Evolutionary conservation across 2,329 filamentous ascomycete genomes (phyloP).

Genomic region (Lachnellula willkommii): DNA sequence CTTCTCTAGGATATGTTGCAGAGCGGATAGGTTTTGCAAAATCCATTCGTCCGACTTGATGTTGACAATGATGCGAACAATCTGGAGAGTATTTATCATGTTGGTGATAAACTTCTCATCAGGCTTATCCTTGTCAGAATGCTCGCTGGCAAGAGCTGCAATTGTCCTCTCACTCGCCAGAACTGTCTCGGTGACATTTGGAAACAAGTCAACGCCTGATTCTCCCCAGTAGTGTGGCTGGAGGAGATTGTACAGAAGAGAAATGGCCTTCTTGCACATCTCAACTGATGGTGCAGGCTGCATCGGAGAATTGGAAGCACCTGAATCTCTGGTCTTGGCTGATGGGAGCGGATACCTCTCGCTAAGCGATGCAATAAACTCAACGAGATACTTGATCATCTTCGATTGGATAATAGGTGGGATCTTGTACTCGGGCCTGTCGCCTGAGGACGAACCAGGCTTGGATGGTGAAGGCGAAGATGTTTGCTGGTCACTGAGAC

Average conservation of each 20-base stretch:
- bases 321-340: constrained; percentile 56
- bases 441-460: constrained; percentile 36
- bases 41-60: constrained; percentile 90
- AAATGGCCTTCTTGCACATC: constrained; percentile 78
- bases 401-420: constrained; percentile 63
- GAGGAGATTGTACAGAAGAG: constrained; percentile 75
- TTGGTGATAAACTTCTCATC: constrained; percentile 79
- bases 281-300: constrained; percentile 59
- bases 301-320: constrained; percentile 39
- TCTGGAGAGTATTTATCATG: constrained; percentile 90
- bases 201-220: constrained; percentile 84
- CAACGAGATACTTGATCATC: constrained; percentile 90
- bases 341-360: constrained; percentile 79
- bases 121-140: constrained; percentile 62
- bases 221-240: constrained; percentile 89
- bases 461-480: constrained; percentile 51
- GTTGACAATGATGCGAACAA: constrained; percentile 83
- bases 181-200: constrained; percentile 82
- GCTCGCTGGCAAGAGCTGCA: constrained; percentile 52
- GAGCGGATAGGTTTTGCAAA: constrained; percentile 63
- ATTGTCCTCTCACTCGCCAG: constrained; percentile 74
- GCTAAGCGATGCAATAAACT: constrained; percentile 85
- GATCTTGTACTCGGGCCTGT: constrained; percentile 63
- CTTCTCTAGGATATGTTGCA: constrained; percentile 89
- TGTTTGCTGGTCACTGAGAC: constrained; percentile 41